These are phyloP conservation scores for Colletotrichum coccodes DNA, from an alignment of 2,329 filamentous ascomycete genomes.

Conservation along the genomic window DNA sequence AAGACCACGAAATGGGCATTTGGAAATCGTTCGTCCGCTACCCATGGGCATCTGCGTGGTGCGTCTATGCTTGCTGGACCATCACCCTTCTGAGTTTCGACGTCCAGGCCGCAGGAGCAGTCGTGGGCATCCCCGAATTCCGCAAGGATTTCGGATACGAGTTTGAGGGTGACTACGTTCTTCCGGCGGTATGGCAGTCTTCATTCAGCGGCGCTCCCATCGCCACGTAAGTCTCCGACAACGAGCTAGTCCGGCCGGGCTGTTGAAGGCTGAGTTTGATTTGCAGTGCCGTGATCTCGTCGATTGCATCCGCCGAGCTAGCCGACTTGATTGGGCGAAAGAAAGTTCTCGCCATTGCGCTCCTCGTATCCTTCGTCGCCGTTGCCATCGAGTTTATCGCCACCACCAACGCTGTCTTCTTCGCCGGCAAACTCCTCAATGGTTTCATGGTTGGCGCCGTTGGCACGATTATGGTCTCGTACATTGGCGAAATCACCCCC, in stretches of 20 bases:
- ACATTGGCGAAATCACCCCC: conserved; percentile 45
- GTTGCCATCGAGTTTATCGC: conserved; percentile 53
- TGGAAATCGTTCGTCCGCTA: conserved; percentile 37
- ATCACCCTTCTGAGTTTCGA: conserved; percentile 52
- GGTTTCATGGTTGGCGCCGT: conserved; percentile 47
- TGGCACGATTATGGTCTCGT: conserved; percentile 41
- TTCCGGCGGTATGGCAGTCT: conserved; percentile 54
- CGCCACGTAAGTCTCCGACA: conserved; percentile 46
- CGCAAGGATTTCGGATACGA: conserved; percentile 54
- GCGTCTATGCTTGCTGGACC: conserved; percentile 50
- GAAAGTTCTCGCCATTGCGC: conserved; percentile 43
- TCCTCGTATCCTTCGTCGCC: conserved; percentile 48
- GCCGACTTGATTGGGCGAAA: conserved; percentile 47
- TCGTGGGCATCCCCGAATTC: conserved; percentile 56
- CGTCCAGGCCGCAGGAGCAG: conserved; percentile 50
- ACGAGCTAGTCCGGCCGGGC: too few species aligned
- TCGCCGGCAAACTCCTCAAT: conserved; percentile 53
- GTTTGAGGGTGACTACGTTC: conserved; percentile 49
- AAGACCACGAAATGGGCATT: conserved; percentile 40
- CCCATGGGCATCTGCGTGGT: conserved; percentile 45
- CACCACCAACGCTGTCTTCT: conserved; percentile 51
- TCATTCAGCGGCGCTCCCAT: conserved; percentile 54
- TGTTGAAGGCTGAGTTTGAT: not conserved
- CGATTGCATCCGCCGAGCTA: conserved; percentile 42
- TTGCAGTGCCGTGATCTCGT: conserved; percentile 39